These are phyloP conservation scores for Trichosanthes cucumerina DNA, from an alignment of 306 rosid genomes.

Conservation along the genomic window DNA sequence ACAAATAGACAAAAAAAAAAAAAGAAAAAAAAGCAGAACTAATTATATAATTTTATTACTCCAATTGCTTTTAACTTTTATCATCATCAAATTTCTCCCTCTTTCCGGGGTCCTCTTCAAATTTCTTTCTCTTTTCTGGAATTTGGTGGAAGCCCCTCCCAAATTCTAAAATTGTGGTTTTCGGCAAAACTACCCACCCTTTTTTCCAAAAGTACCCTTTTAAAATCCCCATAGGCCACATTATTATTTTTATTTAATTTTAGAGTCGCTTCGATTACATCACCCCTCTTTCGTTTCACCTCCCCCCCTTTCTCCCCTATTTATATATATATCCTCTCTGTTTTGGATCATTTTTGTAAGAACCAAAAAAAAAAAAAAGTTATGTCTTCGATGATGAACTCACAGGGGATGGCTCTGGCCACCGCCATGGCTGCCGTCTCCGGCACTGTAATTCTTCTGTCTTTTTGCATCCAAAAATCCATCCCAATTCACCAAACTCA, in stretches of 20 bases:
- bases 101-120: background rate
- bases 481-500: conserved; percentile 22
- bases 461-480: conserved; percentile 59
- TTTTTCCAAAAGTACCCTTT: background rate
- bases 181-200: background rate
- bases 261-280: background rate
- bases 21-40: background rate
- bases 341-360: background rate
- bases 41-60: background rate
- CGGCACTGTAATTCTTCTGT: conserved; percentile 83
- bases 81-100: background rate
- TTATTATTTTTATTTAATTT: background rate
- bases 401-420: conserved; percentile 81
- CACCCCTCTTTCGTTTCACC: background rate
- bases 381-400: conserved; percentile 51
- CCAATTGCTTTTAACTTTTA: background rate
- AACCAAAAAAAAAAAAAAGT: background rate
- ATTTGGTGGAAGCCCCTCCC: background rate
- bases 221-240: too few species aligned
- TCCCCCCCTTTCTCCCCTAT: background rate
- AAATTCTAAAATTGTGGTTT: background rate
- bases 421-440: conserved; percentile 99
- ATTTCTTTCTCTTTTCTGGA: background rate
- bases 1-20: background rate
- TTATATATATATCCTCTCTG: background rate